A percentile compares a stretch with the other conserved stretches of the same genome.
These are phyloP conservation scores for Tinospora cordifolia DNA, from an alignment of 164 flowering plant genomes.

Conservation along the genomic window DNA sequence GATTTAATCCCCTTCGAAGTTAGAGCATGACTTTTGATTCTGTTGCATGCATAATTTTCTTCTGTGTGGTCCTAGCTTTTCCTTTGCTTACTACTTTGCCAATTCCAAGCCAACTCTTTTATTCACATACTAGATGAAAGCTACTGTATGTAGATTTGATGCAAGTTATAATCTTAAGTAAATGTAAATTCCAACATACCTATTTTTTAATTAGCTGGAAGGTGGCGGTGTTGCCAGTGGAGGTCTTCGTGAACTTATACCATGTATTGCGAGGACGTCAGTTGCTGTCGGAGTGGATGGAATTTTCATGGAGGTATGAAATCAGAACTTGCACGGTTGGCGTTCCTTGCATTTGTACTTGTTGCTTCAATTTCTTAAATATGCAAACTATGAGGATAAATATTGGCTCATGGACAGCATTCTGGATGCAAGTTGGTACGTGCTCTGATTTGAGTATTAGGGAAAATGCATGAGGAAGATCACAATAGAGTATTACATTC, in stretches of 20 bases:
- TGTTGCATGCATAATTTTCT: neutral
- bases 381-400: neutral
- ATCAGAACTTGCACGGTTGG: neutral
- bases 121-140: neutral
- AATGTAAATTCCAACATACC: neutral
- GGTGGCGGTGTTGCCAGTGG: conserved; percentile 99
- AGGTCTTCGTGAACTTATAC: conserved; percentile 92
- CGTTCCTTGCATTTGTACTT: neutral
- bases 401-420: neutral
- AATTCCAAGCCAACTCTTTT: neutral
- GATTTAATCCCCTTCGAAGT: too few species aligned
- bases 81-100: neutral
- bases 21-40: neutral
- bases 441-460: neutral
- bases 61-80: neutral
- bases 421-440: too few species aligned
- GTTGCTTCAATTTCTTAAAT: neutral
- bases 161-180: neutral
- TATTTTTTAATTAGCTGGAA: conserved; percentile 51
- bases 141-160: neutral
- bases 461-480: neutral
- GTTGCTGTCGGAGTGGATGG: conserved; percentile 99
- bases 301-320: conserved; percentile 88
- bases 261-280: conserved; percentile 94
- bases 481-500: neutral